These are phyloP conservation scores for Thalassiosira hispida DNA, from an alignment of 352 stramenopile species.

Conservation along the genomic window DNA sequence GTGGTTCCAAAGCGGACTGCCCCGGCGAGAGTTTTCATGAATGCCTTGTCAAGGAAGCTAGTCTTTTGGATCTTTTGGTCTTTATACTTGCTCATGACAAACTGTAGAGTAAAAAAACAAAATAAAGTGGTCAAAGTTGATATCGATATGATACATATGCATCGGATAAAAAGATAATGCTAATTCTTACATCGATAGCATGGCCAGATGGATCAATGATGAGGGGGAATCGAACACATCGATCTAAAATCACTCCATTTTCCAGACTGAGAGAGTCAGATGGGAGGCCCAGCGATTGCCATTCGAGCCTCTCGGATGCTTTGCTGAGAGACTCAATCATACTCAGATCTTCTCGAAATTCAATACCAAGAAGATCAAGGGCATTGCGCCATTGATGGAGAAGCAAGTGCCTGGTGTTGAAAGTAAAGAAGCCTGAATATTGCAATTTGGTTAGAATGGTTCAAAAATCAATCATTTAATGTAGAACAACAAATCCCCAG, in stretches of 20 bases:
- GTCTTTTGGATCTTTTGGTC: conserved; percentile 96
- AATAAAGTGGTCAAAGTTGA: conserved; percentile 4
- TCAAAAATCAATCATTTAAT: no score
- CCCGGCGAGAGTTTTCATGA: conserved; percentile 99
- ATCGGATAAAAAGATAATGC: neutral
- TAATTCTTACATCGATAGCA: conserved; percentile 87
- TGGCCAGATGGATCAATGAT: conserved; percentile 98
- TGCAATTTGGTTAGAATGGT: no score
- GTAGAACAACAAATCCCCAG: no score
- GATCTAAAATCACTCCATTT: conserved; percentile 98
- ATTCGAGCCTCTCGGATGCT: conserved; percentile 91
- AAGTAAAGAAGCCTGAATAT: conserved; percentile 95
- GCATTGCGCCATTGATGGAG: conserved; percentile 94
- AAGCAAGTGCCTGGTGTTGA: conserved; percentile 94
- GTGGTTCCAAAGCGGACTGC: conserved; percentile 99
- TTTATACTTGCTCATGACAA: conserved; percentile 97
- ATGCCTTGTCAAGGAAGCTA: conserved; percentile 98
- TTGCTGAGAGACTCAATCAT: conserved; percentile 97
- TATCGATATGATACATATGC: neutral
- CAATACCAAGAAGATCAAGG: conserved; percentile 91
- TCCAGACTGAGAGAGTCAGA: conserved; percentile 97
- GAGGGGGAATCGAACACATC: conserved; percentile 96
- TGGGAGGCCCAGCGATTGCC: conserved; percentile 95
- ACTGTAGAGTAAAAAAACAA: conserved; percentile 63
- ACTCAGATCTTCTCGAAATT: conserved; percentile 87